These are phyloP conservation scores for Thamnidium elegans DNA, from an alignment of 192 early-diverging fungal species.

Conservation along the genomic window DNA sequence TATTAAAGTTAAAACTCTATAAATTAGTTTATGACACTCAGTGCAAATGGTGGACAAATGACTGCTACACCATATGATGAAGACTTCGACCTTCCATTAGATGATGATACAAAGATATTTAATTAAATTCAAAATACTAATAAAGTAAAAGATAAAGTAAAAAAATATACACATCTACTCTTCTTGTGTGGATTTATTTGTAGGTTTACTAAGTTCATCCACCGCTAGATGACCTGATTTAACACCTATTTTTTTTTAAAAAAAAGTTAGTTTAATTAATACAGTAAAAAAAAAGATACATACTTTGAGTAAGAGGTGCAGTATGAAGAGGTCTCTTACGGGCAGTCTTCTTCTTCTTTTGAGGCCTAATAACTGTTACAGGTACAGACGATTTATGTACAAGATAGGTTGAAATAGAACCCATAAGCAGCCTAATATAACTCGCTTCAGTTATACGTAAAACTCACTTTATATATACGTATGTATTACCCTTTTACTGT, in stretches of 20 bases:
- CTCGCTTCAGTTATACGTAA: neutral
- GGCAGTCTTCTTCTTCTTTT: conserved; percentile 39
- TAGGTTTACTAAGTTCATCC: conserved; percentile 12
- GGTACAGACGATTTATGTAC: conserved; percentile 54
- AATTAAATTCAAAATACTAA: neutral
- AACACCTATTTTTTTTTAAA: conserved; percentile 19
- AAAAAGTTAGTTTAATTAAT: neutral
- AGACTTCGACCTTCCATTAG: conserved; percentile 18
- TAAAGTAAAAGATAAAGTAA: neutral
- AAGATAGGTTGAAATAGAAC: conserved; percentile 51
- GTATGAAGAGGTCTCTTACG: conserved; percentile 17
- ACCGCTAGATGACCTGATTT: conserved; percentile 16
- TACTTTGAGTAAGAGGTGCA: conserved; percentile 25
- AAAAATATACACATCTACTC: conserved; percentile 4
- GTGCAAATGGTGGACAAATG: conserved; percentile 16
- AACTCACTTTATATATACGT: no score
- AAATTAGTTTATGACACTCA: conserved; percentile 22
- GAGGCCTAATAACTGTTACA: conserved; percentile 47
- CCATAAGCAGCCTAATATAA: conserved; percentile 41
- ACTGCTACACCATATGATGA: conserved; percentile 17
- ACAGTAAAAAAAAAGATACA: neutral
- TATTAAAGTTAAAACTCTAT: neutral
- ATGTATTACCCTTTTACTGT: conserved; percentile 44
- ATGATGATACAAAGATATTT: conserved; percentile 14
- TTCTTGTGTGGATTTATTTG: neutral